Conservation (phyloP, 805 yeast genomes). For the Pichia paraexigua region DNA sequence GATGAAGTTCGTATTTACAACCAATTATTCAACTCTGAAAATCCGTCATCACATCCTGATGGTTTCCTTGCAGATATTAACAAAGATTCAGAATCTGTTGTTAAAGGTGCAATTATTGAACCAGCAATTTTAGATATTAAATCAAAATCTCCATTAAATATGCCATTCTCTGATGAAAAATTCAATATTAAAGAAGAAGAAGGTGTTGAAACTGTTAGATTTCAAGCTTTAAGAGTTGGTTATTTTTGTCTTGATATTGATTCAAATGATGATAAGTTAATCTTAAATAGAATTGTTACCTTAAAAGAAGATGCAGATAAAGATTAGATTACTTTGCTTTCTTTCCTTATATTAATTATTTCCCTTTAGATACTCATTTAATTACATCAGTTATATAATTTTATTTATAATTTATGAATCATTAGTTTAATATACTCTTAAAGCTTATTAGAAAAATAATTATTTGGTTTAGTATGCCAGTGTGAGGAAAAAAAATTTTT, state of each 20-base stretch:
- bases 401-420: background rate
- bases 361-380: background rate
- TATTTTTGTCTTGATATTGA: slow-evolving; percentile 90
- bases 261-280: slow-evolving; percentile 47
- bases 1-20: slow-evolving; percentile 81
- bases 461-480: no score
- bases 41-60: slow-evolving; percentile 81
- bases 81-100: slow-evolving; percentile 64
- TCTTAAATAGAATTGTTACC: slow-evolving; percentile 87
- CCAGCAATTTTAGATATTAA: slow-evolving; percentile 63
- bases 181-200: slow-evolving; percentile 67
- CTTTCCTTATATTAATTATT: background rate
- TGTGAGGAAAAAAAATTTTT: background rate
- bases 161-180: slow-evolving; percentile 46
- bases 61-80: slow-evolving; percentile 84
- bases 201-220: slow-evolving; percentile 77
- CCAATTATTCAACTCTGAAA: slow-evolving; percentile 82
- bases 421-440: no score
- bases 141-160: slow-evolving; percentile 67
- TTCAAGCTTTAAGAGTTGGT: slow-evolving; percentile 97
- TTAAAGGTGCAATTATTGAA: slow-evolving; percentile 65
- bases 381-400: background rate
- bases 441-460: no score
- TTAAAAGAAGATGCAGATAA: slow-evolving; percentile 74
- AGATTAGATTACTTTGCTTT: slow-evolving; percentile 11